These are phyloP conservation scores for Truncatella angustata DNA, from an alignment of 2,329 filamentous ascomycete species.

Conservation along the genomic window DNA sequence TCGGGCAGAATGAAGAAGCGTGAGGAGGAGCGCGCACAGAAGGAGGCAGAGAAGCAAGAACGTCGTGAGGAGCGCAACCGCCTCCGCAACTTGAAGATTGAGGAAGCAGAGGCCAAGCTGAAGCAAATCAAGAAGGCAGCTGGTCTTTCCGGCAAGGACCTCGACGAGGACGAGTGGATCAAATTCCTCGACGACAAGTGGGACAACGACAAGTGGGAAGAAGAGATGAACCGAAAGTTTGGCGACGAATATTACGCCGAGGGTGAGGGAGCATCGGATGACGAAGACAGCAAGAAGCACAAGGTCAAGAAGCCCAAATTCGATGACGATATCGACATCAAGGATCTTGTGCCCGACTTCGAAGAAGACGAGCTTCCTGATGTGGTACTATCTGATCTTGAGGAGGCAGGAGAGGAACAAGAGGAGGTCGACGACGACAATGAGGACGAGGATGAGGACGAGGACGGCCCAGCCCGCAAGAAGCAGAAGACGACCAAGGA, in stretches of 20 bases:
- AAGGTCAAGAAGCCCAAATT: slow-evolving; percentile 80
- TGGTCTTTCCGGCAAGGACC: slow-evolving; percentile 66
- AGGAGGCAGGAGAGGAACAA: slow-evolving; percentile 41
- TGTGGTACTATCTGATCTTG: slow-evolving; percentile 54
- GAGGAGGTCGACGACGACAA: slow-evolving; percentile 33
- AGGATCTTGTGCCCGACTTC: slow-evolving; percentile 85
- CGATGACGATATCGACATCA: slow-evolving; percentile 98
- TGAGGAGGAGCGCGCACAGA: slow-evolving; percentile 73
- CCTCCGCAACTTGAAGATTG: slow-evolving; percentile 82
- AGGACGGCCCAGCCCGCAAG: slow-evolving; percentile 44
- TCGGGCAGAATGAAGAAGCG: slow-evolving; percentile 74
- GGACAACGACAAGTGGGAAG: slow-evolving; percentile 87
- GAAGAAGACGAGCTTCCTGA: slow-evolving; percentile 61
- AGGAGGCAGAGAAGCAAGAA: slow-evolving; percentile 74
- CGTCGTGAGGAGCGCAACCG: slow-evolving; percentile 79
- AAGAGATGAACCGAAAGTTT: slow-evolving; percentile 85
- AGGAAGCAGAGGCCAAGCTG: slow-evolving; percentile 85
- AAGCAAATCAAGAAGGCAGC: slow-evolving; percentile 86
- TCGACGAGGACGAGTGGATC: slow-evolving; percentile 77
- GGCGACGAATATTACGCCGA: slow-evolving; percentile 88
- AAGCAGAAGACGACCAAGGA: slow-evolving; percentile 61
- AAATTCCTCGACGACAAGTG: slow-evolving; percentile 83
- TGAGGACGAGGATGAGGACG: slow-evolving; percentile 35
- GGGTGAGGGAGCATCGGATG: slow-evolving; percentile 62
- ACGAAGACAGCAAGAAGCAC: slow-evolving; percentile 58